Percentiles rank a stretch among this genome's conserved stretches.
These are phyloP conservation scores for Keqinozyma sinolaborantium DNA, from an alignment of 1,139 yeast species.

Conservation along the genomic window DNA sequence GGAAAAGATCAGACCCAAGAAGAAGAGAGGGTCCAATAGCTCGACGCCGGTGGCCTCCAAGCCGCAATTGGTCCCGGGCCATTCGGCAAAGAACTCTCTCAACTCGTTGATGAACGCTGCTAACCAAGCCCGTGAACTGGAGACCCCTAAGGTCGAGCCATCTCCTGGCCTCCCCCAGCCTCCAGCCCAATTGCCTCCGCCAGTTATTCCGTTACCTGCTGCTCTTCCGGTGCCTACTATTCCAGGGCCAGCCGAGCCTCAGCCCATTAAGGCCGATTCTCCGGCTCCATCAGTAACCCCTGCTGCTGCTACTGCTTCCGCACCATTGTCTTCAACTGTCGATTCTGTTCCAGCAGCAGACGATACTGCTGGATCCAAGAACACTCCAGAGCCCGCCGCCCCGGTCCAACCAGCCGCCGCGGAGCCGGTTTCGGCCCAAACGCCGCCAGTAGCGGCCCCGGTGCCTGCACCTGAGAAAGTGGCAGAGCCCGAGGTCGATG, in stretches of 20 bases:
- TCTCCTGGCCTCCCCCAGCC: slow-evolving; percentile 1
- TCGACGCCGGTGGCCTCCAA: slow-evolving; percentile 13
- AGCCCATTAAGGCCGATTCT: slow-evolving; percentile 4
- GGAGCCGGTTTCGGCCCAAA: background rate
- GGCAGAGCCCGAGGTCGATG: background rate
- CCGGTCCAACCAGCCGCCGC: slow-evolving; percentile 2
- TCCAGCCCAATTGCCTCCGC: slow-evolving; percentile 1
- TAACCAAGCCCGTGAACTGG: slow-evolving; percentile 13
- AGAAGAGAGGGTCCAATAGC: slow-evolving; percentile 12
- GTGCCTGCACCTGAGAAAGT: slow-evolving; percentile 1
- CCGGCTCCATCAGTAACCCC: slow-evolving; percentile 7
- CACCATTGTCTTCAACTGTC: no score
- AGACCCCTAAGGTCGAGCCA: slow-evolving; percentile 2
- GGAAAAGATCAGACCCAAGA: slow-evolving; percentile 19
- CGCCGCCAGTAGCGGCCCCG: background rate
- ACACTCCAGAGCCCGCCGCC: slow-evolving; percentile 3
- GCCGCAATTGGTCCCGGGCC: slow-evolving; percentile 8
- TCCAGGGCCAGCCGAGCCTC: slow-evolving; percentile 8
- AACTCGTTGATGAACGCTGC: slow-evolving; percentile 32
- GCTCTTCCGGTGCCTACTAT: slow-evolving; percentile 7
- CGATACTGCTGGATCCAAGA: slow-evolving; percentile 3
- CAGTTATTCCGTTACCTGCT: slow-evolving; percentile 6
- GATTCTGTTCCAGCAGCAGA: background rate
- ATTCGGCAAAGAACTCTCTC: slow-evolving; percentile 15
- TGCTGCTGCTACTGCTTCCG: slow-evolving; percentile 3